Evolutionary conservation across 306 rosid species (phyloP).

Genomic region (Clitoria ternatea): DNA sequence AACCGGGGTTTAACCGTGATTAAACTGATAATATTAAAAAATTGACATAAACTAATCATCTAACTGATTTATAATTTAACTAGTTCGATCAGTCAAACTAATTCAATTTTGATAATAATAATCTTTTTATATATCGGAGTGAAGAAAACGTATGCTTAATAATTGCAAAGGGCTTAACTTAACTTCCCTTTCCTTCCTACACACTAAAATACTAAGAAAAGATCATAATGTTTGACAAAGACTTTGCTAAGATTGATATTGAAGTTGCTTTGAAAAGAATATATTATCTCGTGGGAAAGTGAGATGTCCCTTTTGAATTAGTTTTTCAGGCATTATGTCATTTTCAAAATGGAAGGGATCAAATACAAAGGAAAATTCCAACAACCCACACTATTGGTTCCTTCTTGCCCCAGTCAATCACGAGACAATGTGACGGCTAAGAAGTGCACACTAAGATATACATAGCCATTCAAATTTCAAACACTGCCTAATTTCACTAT

Average conservation of each 20-base stretch:
- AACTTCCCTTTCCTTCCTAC: background rate
- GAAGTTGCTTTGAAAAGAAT: slow-evolving; percentile 18
- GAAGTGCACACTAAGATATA: slow-evolving; percentile 21
- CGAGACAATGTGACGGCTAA: background rate
- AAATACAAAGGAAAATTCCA: slow-evolving; percentile 21
- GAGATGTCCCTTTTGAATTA: slow-evolving; percentile 19
- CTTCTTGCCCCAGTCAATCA: background rate
- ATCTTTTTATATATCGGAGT: background rate
- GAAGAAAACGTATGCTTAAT: background rate
- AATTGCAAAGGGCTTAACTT: background rate
- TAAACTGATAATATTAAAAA: no score
- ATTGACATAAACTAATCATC: no score
- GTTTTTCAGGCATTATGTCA: slow-evolving; percentile 2
- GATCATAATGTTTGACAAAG: slow-evolving; percentile 9
- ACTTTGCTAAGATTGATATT: slow-evolving; percentile 14
- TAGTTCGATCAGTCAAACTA: no score
- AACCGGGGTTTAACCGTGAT: no score
- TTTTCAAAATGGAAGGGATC: slow-evolving; percentile 11
- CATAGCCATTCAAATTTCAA: slow-evolving; percentile 27
- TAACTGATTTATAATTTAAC: no score
- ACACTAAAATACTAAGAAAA: background rate
- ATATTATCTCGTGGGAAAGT: background rate
- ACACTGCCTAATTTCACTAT: slow-evolving; percentile 29
- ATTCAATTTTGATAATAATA: no score
- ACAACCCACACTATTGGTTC: background rate